Evolutionary conservation across 2,329 filamentous ascomycete genomes (phyloP).

Genomic region (Grosmannia serpens): DNA sequence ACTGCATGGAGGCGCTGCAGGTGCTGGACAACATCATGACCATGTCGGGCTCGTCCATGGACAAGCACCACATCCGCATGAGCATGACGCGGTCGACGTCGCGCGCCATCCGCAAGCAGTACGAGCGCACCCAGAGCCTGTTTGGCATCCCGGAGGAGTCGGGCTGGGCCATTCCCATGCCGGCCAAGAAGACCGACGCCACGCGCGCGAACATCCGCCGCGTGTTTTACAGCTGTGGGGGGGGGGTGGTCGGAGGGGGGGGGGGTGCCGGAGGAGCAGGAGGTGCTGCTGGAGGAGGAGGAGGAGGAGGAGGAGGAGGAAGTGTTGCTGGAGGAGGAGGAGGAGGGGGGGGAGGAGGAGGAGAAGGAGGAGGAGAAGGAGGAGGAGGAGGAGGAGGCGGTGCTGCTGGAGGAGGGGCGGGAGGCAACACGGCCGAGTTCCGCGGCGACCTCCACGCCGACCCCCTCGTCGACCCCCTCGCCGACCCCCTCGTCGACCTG

Average conservation of each 20-base stretch:
- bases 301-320: neutral
- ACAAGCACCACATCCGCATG: constrained; percentile 92
- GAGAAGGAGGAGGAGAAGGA: neutral
- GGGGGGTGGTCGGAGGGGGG: neutral
- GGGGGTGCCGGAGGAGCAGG: neutral
- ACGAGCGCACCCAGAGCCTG: constrained; percentile 83
- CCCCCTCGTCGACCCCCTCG: neutral
- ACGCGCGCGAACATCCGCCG: constrained; percentile 90
- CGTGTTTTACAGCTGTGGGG: constrained; percentile 81
- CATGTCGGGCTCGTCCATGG: constrained; percentile 83
- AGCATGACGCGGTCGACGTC: constrained; percentile 90
- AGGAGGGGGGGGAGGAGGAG: neutral
- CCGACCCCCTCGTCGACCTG: neutral
- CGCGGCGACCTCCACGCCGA: neutral
- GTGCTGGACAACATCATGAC: constrained; percentile 94
- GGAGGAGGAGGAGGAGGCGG: neutral
- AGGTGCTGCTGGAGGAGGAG: neutral
- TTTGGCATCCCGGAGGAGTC: constrained; percentile 95
- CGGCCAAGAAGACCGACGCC: constrained; percentile 74
- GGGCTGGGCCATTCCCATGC: constrained; percentile 91
- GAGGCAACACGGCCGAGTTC: neutral
- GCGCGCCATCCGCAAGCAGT: constrained; percentile 80
- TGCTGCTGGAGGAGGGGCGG: too few relatives aligned
- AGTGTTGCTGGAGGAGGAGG: too few relatives aligned
- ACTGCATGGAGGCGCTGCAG: constrained; percentile 81